phyloP scores from a whole-genome alignment of 495 filamentous ascomycete species.

The Xylaria longipes region DNA sequence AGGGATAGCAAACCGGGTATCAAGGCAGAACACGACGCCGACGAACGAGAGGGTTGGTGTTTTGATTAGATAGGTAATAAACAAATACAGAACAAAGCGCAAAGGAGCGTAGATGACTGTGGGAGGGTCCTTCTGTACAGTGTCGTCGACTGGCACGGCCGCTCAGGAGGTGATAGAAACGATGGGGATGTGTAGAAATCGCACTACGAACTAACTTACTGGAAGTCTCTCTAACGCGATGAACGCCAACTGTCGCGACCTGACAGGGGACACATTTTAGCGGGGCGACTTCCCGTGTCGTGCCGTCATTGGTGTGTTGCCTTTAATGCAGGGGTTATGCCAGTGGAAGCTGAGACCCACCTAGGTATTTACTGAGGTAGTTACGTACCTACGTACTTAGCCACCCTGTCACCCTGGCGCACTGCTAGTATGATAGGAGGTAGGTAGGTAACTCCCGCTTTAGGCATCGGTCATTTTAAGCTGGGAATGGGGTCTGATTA shows the following conservation, averaged over 20 bases:
- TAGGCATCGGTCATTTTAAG: neutral
- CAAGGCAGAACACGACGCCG: slow-evolving; percentile 29
- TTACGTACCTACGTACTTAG: too few relatives aligned
- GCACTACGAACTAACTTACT: neutral
- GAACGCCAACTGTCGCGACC: slow-evolving; percentile 25
- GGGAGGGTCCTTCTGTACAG: slow-evolving; percentile 4
- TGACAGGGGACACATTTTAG: slow-evolving; percentile 16
- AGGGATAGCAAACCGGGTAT: slow-evolving; percentile 26
- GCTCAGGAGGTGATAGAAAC: slow-evolving; percentile 7
- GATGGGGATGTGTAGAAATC: slow-evolving; percentile 5
- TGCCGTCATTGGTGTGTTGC: slow-evolving; percentile 9
- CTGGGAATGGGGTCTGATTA: too few relatives aligned
- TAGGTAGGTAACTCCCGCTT: neutral
- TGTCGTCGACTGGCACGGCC: slow-evolving; percentile 11
- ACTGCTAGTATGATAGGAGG: too few relatives aligned
- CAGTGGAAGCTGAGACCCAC: neutral
- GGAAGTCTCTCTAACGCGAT: slow-evolving; percentile 22
- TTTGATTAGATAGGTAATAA: slow-evolving; percentile 32
- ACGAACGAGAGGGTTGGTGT: slow-evolving; percentile 28
- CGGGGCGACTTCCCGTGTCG: slow-evolving; percentile 20
- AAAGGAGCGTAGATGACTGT: slow-evolving; percentile 12
- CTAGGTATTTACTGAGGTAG: neutral
- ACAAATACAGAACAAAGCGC: slow-evolving; percentile 21
- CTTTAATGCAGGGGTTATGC: neutral
- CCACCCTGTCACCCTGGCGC: too few relatives aligned